Conservation (phyloP, 2,329 filamentous ascomycete species). For the Phialophora expanda region DNA sequence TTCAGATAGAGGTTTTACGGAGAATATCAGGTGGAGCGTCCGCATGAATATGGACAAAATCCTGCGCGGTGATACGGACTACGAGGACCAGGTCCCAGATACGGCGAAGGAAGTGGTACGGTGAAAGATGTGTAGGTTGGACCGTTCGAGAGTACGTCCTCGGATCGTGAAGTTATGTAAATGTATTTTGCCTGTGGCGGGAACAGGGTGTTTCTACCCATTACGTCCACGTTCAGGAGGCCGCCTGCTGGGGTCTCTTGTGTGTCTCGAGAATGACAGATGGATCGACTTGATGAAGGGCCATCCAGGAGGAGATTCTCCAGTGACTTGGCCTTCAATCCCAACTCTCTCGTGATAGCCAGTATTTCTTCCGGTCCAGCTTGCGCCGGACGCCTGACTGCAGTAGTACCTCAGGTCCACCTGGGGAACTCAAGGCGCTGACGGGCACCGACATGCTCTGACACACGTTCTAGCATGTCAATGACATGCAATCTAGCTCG, state of each 20-base stretch:
- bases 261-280: not conserved
- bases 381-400: not conserved
- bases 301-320: not conserved
- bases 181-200: not conserved
- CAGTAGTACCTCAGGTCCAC: not conserved
- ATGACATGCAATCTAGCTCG: not conserved
- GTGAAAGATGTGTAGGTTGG: not conserved
- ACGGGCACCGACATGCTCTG: not conserved
- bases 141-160: not conserved
- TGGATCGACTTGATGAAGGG: not conserved
- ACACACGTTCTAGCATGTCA: not conserved
- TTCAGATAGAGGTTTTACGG: not conserved
- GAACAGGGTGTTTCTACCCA: not conserved
- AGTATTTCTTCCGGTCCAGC: not conserved
- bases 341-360: not conserved
- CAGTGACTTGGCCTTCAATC: not conserved
- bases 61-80: not conserved
- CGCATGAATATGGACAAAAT: conserved; percentile 5
- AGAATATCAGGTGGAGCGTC: conserved; percentile 6
- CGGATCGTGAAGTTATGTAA: not conserved
- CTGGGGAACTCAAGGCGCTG: too few relatives aligned
- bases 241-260: too few relatives aligned
- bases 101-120: conserved; percentile 36
- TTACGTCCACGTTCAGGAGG: not conserved
- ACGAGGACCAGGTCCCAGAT: conserved; percentile 1